A percentile compares a stretch with the other conserved stretches of the same genome.
Evolutionary conservation across 805 yeast species (phyloP).

Genomic region (Maudiozyma pseudohumilis): DNA sequence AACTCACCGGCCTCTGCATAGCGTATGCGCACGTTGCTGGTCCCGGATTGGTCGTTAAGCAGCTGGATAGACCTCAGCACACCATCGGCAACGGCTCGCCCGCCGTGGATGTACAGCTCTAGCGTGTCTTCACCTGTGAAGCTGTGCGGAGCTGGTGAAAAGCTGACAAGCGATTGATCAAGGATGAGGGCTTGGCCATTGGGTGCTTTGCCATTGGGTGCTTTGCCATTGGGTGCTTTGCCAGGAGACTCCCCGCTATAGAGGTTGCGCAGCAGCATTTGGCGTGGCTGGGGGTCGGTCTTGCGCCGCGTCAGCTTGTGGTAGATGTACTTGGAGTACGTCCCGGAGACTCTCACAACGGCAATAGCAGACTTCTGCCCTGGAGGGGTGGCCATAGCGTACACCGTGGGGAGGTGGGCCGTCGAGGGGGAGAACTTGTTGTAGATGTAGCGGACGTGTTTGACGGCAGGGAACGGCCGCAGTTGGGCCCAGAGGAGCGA

Average conservation of each 20-base stretch:
- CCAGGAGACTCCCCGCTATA: too few species aligned
- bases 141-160: slow-evolving; percentile 62
- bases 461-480: too few species aligned
- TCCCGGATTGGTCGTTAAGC: slow-evolving; percentile 39
- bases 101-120: slow-evolving; percentile 92
- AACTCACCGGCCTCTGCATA: slow-evolving; percentile 94
- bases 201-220: slow-evolving; percentile 12
- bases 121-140: slow-evolving; percentile 89
- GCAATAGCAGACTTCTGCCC: slow-evolving; percentile 74
- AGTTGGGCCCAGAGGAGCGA: too few species aligned
- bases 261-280: slow-evolving; percentile 50
- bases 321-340: slow-evolving; percentile 41
- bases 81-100: slow-evolving; percentile 68
- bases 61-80: slow-evolving; percentile 52
- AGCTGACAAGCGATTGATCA: slow-evolving; percentile 69
- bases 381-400: slow-evolving; percentile 80
- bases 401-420: slow-evolving; percentile 53
- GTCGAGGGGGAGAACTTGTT: slow-evolving; percentile 1
- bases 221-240: slow-evolving; percentile 9
- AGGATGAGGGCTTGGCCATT: slow-evolving; percentile 30
- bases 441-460: not conserved
- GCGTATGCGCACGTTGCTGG: slow-evolving; percentile 38
- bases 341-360: slow-evolving; percentile 74
- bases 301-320: slow-evolving; percentile 34
- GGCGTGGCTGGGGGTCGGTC: slow-evolving; percentile 37